Evolutionary conservation across 495 filamentous ascomycete species (phyloP).

Genomic region (Podospora fimiseda): DNA sequence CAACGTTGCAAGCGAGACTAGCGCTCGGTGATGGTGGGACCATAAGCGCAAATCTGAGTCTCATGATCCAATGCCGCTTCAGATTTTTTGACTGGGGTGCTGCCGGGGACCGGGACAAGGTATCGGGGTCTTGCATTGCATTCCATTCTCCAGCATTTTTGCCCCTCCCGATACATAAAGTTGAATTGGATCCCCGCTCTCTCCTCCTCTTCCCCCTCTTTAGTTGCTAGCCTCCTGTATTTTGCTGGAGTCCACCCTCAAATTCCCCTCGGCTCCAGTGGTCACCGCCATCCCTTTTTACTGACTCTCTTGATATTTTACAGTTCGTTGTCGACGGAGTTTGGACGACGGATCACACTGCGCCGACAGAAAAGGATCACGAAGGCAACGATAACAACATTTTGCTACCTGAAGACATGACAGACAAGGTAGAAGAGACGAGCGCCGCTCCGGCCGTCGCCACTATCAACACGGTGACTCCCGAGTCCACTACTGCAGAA

Average conservation of each 20-base stretch:
- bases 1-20: conserved; percentile 9
- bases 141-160: conserved; percentile 5
- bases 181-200: conserved; percentile 11
- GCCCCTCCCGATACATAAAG: conserved; percentile 11
- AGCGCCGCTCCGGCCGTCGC: conserved; percentile 30
- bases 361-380: conserved; percentile 71
- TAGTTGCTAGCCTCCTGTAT: not conserved
- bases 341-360: conserved; percentile 75
- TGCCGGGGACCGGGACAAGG: conserved; percentile 11
- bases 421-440: conserved; percentile 31
- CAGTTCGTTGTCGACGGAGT: conserved; percentile 88
- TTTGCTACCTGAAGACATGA: conserved; percentile 65
- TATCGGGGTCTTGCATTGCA: conserved; percentile 5
- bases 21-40: conserved; percentile 7
- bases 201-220: too few species aligned
- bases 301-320: conserved; percentile 10
- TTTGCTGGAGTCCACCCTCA: not conserved
- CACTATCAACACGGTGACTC: conserved; percentile 54
- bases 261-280: not conserved
- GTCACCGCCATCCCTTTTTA: conserved; percentile 5
- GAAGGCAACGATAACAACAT: conserved; percentile 84
- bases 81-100: conserved; percentile 2
- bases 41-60: conserved; percentile 8
- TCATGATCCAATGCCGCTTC: conserved; percentile 6
- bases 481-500: conserved; percentile 66